Evolutionary conservation across 106 monocot species (phyloP).

Genomic region (Dendrobium catenatum): DNA sequence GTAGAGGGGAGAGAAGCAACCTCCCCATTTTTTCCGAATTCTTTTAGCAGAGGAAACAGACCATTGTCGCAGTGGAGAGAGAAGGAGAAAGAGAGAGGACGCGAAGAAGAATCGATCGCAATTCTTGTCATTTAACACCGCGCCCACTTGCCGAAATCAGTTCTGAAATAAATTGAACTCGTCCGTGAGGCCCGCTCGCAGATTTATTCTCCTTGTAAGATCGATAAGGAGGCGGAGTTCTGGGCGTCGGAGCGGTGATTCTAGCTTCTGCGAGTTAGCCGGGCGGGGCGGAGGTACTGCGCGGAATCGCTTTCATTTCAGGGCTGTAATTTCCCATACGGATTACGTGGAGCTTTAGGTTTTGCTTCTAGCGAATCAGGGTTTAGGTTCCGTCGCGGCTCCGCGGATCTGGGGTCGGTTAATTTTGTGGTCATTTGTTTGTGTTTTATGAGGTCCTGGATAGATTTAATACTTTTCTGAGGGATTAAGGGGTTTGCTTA

Average conservation of each 20-base stretch:
- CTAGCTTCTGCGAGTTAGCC: neutral
- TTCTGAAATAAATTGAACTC: neutral
- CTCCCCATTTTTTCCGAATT: neutral
- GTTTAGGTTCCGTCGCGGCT: neutral
- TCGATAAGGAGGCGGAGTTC: neutral
- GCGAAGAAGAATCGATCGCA: constrained; percentile 1
- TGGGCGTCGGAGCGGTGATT: neutral
- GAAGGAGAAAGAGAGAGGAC: neutral
- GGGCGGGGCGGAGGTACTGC: neutral
- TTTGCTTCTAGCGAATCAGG: neutral
- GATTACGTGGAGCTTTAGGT: neutral
- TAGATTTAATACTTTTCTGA: neutral
- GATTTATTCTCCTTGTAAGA: neutral
- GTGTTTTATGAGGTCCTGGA: neutral
- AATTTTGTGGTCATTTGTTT: neutral
- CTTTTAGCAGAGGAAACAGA: constrained; percentile 3
- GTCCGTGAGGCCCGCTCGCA: neutral
- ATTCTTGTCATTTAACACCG: neutral
- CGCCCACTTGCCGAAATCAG: neutral
- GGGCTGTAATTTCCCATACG: neutral
- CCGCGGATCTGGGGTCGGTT: neutral
- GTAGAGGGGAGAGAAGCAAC: neutral
- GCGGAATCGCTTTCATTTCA: neutral
- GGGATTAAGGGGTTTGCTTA: neutral
- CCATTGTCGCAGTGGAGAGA: neutral